Percentiles rank a stretch among this genome's conserved stretches.
These are phyloP conservation scores for Moniliophthora roreri DNA, from an alignment of 1,284 basidiomycete species.

Conservation along the genomic window DNA sequence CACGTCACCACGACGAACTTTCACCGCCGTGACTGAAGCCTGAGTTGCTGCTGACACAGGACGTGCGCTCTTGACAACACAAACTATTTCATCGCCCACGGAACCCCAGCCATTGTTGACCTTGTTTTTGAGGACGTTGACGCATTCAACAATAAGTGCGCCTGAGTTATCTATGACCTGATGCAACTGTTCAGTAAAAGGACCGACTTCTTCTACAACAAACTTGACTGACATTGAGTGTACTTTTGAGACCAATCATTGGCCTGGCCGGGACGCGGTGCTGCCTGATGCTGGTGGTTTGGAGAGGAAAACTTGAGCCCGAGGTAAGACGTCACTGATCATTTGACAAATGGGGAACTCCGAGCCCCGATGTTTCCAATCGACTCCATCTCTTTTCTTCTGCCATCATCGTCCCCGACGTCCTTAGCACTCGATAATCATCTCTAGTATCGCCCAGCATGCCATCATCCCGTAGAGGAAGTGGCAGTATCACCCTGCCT, in stretches of 20 bases:
- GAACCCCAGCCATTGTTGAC: conserved; percentile 84
- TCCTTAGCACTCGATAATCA: conserved; percentile 1
- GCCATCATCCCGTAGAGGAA: conserved; percentile 72
- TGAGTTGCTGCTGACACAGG: conserved; percentile 70
- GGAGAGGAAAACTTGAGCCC: neutral
- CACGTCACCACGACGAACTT: conserved; percentile 92
- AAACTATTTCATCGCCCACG: conserved; percentile 95
- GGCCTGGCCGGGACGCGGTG: conserved; percentile 9
- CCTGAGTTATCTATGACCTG: conserved; percentile 99
- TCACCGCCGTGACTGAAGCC: conserved; percentile 67
- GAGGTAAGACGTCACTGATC: neutral
- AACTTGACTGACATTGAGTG: conserved; percentile 66
- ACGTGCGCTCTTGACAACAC: conserved; percentile 91
- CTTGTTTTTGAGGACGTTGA: conserved; percentile 96
- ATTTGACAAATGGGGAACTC: neutral
- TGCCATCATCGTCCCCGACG: conserved; percentile 1
- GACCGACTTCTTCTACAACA: conserved; percentile 1
- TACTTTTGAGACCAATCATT: conserved; percentile 95
- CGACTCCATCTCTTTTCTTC: conserved; percentile 1
- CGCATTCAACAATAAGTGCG: conserved; percentile 92
- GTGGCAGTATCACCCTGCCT: conserved; percentile 70
- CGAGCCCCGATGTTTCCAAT: neutral
- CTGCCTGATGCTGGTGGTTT: no score
- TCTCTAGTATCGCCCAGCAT: conserved; percentile 31
- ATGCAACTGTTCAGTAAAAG: neutral